A percentile compares a stretch with the other conserved stretches of the same genome.
phyloP scores from a whole-genome alignment of 345 rosid species.

The Euphorbia tirucalli region DNA sequence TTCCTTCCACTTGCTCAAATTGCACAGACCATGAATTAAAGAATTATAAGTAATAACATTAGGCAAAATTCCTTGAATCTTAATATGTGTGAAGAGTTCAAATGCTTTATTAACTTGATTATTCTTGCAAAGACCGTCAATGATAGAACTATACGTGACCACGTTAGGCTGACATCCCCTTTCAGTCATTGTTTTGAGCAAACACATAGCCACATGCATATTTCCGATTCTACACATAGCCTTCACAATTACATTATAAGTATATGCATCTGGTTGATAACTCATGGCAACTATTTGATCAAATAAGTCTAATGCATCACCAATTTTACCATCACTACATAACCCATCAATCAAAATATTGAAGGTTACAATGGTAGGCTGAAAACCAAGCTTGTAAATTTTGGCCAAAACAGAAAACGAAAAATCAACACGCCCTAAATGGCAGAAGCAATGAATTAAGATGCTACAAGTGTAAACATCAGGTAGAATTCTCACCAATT shows the following conservation, averaged over 20 bases:
- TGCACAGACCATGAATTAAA: not conserved
- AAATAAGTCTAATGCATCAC: not conserved
- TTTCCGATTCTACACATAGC: not conserved
- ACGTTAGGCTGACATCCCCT: not conserved
- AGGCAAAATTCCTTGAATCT: not conserved
- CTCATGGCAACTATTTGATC: not conserved
- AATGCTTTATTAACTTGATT: not conserved
- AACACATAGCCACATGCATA: not conserved
- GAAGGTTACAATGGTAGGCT: not conserved
- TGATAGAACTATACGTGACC: too few species aligned
- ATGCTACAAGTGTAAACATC: slow-evolving; percentile 4
- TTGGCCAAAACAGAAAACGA: not conserved
- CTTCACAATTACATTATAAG: not conserved
- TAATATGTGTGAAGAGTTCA: not conserved
- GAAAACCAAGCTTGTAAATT: not conserved
- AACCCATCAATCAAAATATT: not conserved
- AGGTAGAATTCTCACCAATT: too few species aligned
- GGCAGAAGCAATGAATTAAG: too few species aligned
- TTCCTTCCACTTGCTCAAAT: not conserved
- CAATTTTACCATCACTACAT: not conserved
- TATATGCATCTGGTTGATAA: not conserved
- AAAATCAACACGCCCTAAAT: slow-evolving; percentile 1
- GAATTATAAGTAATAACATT: not conserved
- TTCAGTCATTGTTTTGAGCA: not conserved
- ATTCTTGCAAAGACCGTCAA: too few species aligned